Conservation (phyloP, 1,284 basidiomycete species). For the Malassezia vespertilionis region DNA sequence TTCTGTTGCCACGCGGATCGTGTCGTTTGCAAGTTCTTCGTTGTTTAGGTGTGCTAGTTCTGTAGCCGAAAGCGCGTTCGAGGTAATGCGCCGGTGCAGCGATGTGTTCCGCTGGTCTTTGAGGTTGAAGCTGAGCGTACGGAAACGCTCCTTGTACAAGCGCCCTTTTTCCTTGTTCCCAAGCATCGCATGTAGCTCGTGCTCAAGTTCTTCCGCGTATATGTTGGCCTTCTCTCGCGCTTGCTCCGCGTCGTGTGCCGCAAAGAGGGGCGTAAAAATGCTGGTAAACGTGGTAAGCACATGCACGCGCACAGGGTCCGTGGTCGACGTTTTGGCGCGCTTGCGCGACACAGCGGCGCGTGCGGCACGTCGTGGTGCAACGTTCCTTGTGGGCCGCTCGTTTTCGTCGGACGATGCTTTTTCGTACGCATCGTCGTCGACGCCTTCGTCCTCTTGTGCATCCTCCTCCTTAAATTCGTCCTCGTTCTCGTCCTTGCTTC, state of each 20-base stretch:
- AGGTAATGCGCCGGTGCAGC: conserved; percentile 35
- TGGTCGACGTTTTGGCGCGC: neutral
- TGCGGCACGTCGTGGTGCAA: no score
- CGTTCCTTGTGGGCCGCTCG: no score
- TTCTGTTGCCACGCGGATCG: conserved; percentile 35
- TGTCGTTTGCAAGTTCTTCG: conserved; percentile 43
- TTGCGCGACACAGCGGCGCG: neutral
- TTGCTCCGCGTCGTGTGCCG: neutral
- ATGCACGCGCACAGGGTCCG: conserved; percentile 14
- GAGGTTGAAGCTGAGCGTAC: conserved; percentile 42
- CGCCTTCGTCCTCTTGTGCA: neutral
- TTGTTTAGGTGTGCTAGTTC: conserved; percentile 34
- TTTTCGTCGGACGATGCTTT: neutral
- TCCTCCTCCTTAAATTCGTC: neutral
- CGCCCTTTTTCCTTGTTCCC: conserved; percentile 6
- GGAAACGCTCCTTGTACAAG: conserved; percentile 41
- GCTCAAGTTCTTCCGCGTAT: conserved; percentile 9
- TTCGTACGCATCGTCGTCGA: neutral
- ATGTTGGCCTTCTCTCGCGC: neutral
- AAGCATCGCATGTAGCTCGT: conserved; percentile 6
- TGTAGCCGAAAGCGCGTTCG: conserved; percentile 26
- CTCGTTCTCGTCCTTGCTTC: neutral
- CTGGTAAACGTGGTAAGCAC: conserved; percentile 12
- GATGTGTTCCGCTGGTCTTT: conserved; percentile 40
- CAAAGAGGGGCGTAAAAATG: conserved; percentile 10